Evolutionary conservation across 768 basidiomycete genomes (phyloP), one percentile per base, ranked within the genome.

Genomic region (Mycena belliarum): DNA sequence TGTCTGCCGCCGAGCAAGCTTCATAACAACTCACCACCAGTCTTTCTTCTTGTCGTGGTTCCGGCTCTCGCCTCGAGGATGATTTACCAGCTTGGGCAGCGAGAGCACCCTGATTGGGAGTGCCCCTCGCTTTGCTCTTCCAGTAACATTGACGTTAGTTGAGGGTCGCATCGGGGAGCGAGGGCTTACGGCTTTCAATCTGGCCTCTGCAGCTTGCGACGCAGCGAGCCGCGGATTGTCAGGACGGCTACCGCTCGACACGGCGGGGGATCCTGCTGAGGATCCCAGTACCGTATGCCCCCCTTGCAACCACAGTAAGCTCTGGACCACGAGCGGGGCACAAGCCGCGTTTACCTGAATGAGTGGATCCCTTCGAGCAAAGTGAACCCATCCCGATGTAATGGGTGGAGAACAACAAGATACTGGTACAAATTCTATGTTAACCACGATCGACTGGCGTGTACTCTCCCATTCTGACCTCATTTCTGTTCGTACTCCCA

Each of bases 131-230:
- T 55, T 63, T 63, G 38, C 42, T 63, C 62, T 63, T 28, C 24
- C 21, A 15, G 11, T 12, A 32, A 6, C 33, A 20, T 44, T 16
- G 35, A 49, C 32, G 23, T 49, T 29, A 43, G 55, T 61, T 5
- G 53, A 52, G 44, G 63, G 59, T 54, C 52, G 55, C 40, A 41
- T 35, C 37, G 54, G 47, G 37, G 50, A 49, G 44, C 43, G 55
- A n/a, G 57, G 51, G 73, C 83, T 73, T 64, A 85, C 85, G 66
- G 78, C 76, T 71, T 84, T 76, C 68, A 79, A 60, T 61, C 85
- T 77, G 65, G 79, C 79, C 69, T 85, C 85, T 61, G 85, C 85
- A 59, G 85, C 85, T 69, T 81, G 81, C 69, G 82, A 81, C 51
- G 83, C 82, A 68, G 84, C 84, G 49, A 75, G 72, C 65, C 82